Percentiles rank a stretch among this genome's conserved stretches.
Conservation (phyloP, 2,329 filamentous ascomycete genomes). For the Hypoxylon sp. region DNA sequence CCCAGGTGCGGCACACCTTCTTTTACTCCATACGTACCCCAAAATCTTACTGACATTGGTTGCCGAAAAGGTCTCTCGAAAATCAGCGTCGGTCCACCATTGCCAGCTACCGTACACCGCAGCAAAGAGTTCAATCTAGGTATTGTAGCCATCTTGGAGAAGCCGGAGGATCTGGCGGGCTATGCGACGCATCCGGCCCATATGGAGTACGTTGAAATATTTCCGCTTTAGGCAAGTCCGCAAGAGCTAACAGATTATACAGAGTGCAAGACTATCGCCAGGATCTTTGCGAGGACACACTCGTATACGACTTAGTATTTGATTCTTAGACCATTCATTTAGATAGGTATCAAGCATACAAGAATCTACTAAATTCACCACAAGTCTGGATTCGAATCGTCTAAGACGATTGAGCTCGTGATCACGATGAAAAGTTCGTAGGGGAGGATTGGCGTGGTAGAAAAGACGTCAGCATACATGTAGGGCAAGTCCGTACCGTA, state of each 20-base stretch:
- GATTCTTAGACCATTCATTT: neutral
- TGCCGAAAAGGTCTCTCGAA: slow-evolving; percentile 41
- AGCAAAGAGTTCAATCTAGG: slow-evolving; percentile 56
- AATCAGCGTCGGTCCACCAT: slow-evolving; percentile 48
- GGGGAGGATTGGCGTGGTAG: too few species aligned
- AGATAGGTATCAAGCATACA: neutral
- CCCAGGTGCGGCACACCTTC: slow-evolving; percentile 43
- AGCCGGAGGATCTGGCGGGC: slow-evolving; percentile 50
- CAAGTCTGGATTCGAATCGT: neutral
- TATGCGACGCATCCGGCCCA: slow-evolving; percentile 58
- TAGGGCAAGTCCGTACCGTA: too few species aligned
- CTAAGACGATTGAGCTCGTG: neutral
- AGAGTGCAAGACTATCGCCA: slow-evolving; percentile 52
- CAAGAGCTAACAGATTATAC: slow-evolving; percentile 18
- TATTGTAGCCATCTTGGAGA: slow-evolving; percentile 56
- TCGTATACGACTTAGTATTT: slow-evolving; percentile 34
- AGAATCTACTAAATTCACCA: neutral
- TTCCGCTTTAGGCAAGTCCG: neutral
- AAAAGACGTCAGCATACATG: too few species aligned
- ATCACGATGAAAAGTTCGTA: neutral
- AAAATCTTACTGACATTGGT: neutral
- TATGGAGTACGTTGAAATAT: slow-evolving; percentile 50
- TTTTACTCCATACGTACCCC: neutral
- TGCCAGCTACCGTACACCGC: slow-evolving; percentile 51
- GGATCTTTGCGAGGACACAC: slow-evolving; percentile 51